Base-by-base conservation (phyloP, 2,329 filamentous ascomycete genomes). In the Alternaria sp. region DNA sequence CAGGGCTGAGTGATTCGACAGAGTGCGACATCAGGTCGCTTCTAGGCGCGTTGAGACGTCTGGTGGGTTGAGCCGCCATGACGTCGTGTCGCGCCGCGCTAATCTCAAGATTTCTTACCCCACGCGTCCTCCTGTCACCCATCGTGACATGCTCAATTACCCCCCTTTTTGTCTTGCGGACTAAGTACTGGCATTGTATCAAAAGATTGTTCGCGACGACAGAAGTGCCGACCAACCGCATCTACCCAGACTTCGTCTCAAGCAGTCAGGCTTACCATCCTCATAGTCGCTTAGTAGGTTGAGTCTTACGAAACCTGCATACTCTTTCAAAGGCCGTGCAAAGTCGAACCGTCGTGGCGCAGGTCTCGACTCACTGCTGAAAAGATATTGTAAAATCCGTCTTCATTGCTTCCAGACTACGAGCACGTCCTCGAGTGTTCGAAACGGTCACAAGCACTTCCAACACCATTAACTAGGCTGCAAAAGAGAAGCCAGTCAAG, bases 1-100 rank as follows among this genome's bases (percentile, higher is more conserved):
- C 50, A 61, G 26, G 46, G 43, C 9, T 32, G 46, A 61, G 59
- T 59, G 40, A 47, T 36, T 43, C 26, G 26, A 19, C 21, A 36
- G 15, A 19, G 23, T 30, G 25, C 30, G 32, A 12, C 51, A 64
- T 64, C 43, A 61, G 46, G 52, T 61, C 30, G 23, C 21, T 36
- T 28, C 12, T 30, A 43, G 56, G 32, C 56, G 26, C 46, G 46
- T 52, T 13, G 30, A 58, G 44, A 28, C 19, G 28, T 36, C 36
- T 49, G 44, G 26, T 51, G 57, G 50, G 43, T 28, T 40, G 58
- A 47, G n/a, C n/a, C 9, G 32, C 28, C 30, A 60, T 60, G 51
- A 60, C 58, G 58, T 60, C 51, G 49, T 56, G 25, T 59, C 23
- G 32, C 47, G 49, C 49, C 57, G 15, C 40, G 44, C 44, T 40